These are phyloP conservation scores for Trametopsis cervina DNA, from an alignment of 768 basidiomycete genomes.

Conservation along the genomic window DNA sequence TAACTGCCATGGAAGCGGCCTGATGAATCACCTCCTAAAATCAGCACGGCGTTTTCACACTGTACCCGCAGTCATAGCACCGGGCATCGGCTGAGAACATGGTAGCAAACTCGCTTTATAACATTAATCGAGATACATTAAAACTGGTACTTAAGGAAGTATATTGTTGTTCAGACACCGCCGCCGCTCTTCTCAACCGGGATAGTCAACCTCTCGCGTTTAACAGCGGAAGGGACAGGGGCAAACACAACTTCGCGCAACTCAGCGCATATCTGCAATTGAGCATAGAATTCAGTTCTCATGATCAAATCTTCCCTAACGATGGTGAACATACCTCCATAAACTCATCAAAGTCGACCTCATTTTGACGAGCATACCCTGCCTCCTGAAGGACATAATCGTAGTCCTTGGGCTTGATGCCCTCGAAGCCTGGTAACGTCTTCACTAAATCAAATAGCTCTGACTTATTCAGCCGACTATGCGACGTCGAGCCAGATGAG, in stretches of 20 bases:
- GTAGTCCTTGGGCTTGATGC: constrained; percentile 53
- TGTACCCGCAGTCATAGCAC: too few species aligned
- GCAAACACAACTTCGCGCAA: constrained; percentile 59
- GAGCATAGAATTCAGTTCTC: too few species aligned
- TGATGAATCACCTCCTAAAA: too few species aligned
- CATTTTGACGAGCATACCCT: constrained; percentile 49
- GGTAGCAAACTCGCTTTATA: too few species aligned
- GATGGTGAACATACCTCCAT: constrained; percentile 75
- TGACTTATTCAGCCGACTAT: constrained; percentile 29
- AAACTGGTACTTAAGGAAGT: too few species aligned
- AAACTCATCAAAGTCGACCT: constrained; percentile 79
- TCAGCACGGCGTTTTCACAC: too few species aligned
- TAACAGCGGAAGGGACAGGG: constrained; percentile 25
- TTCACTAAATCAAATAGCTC: constrained; percentile 27
- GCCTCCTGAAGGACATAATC: constrained; percentile 73
- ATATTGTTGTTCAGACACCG: too few species aligned
- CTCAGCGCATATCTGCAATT: constrained; percentile 63
- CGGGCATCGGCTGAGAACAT: too few species aligned
- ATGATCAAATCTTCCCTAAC: too few species aligned
- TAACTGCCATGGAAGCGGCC: too few species aligned
- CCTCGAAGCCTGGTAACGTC: constrained; percentile 44
- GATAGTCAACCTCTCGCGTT: constrained; percentile 36
- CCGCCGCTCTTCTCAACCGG: constrained; percentile 51
- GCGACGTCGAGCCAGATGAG: constrained; percentile 16
- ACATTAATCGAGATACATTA: too few species aligned